Base-by-base conservation (phyloP, 108 stramenopile species). In the Nitzschia inconspicua region DNA sequence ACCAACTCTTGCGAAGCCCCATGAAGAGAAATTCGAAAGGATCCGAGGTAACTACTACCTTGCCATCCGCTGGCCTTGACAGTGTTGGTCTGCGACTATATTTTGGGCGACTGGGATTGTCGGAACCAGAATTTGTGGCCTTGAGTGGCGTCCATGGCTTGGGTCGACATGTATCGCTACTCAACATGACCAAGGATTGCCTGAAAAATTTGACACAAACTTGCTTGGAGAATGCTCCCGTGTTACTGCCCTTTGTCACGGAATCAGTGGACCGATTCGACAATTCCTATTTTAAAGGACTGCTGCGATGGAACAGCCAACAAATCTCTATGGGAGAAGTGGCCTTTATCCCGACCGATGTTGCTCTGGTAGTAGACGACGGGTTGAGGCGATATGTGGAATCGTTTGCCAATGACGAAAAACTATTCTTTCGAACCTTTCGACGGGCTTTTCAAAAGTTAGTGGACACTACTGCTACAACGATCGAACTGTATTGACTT, bases 291-390 rank as follows among this genome's bases (percentile, higher is more conserved):
- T 85, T 75, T 60, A 40, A 66, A 34, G 56, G 62, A 30, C 51
- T 79, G 49, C 44, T 85, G 13, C 51, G 52, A 60, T 85, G 83
- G 80, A 68, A 81, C 49, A 24, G 25, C 9, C 66, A 69, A 32
- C 48, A 77, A 19, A 51, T 85, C n/a, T 16, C 64, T 25, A 25
- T 76, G 7, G 83, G 79, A 26, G 70, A 81, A 25, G 83, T 76
- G 0, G 77, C 77, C 0, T 81, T 81, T 27, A 81, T 85, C 27
- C 79, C 80, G 4, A 84, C 83, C 14, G 83, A 84, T 68, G 83
- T 84, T 2, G 83, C 67, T 22, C 42, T 84, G 70, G 83, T 80
- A 26, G 83, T 84, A 4, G 83, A 84, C 55, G 31, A 43, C 14
- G 83, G 70, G 9, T 47, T 84, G 37, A 44, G 63, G 36, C 26